Evolutionary conservation across 805 yeast genomes (phyloP).

Genomic region (Pichia thaimueangensis): DNA sequence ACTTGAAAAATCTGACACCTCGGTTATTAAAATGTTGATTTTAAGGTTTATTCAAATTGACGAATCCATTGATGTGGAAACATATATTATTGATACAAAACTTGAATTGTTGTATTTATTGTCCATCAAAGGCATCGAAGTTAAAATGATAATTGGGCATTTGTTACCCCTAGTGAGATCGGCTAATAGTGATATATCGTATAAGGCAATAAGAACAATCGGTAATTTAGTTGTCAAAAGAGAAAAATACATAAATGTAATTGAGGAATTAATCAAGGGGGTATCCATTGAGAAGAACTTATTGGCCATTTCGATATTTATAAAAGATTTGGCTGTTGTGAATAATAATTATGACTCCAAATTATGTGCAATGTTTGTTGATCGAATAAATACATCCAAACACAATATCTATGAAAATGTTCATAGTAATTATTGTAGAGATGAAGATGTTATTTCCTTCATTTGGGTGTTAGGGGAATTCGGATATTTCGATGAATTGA

Average conservation of each 20-base stretch:
- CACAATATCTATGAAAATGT: background rate
- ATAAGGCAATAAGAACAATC: slow-evolving; percentile 82
- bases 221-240: slow-evolving; percentile 79
- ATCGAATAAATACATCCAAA: background rate
- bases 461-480: slow-evolving; percentile 4
- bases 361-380: background rate
- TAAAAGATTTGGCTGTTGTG: background rate
- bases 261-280: background rate
- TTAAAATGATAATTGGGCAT: background rate
- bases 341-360: background rate
- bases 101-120: slow-evolving; percentile 77
- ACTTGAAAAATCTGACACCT: background rate
- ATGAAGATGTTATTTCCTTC: slow-evolving; percentile 7
- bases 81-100: slow-evolving; percentile 84
- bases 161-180: background rate
- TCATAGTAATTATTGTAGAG: background rate
- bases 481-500: background rate
- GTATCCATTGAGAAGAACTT: slow-evolving; percentile 3
- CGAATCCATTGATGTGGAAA: slow-evolving; percentile 54
- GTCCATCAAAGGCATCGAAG: slow-evolving; percentile 35
- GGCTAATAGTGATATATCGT: slow-evolving; percentile 31
- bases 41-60: background rate
- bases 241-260: background rate
- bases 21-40: background rate
- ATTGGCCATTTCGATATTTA: background rate